A percentile compares a stretch with the other conserved stretches of the same genome.
Evolutionary conservation across 208 protist genomes (phyloP).

Genomic region (Trypanosoma cruzi): DNA sequence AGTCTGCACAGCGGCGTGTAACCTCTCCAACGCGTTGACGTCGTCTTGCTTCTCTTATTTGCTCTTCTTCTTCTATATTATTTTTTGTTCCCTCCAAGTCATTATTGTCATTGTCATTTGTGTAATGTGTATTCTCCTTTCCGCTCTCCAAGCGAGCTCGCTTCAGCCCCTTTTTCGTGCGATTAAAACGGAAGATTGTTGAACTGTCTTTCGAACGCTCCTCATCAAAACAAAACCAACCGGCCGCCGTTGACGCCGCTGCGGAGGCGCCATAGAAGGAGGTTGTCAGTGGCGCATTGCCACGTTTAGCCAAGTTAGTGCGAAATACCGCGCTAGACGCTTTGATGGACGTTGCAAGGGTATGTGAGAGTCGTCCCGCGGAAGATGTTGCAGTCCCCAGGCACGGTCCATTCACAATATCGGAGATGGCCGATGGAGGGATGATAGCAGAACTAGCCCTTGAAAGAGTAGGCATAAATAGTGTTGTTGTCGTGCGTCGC

Average conservation of each 20-base stretch:
- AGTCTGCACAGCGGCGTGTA: slow-evolving; percentile 14
- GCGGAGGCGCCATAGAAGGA: slow-evolving; percentile 85
- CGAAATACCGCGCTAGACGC: slow-evolving; percentile 61
- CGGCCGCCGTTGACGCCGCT: slow-evolving; percentile 71
- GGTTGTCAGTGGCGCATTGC: slow-evolving; percentile 67
- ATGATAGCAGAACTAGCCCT: slow-evolving; percentile 88
- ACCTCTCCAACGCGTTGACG: slow-evolving; percentile 27
- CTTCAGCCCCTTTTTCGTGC: slow-evolving; percentile 24
- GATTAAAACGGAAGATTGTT: slow-evolving; percentile 82
- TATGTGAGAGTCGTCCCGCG: slow-evolving; percentile 42
- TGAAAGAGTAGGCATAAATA: slow-evolving; percentile 79
- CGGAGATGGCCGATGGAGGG: slow-evolving; percentile 57
- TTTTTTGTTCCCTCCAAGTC: no score
- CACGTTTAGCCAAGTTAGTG: slow-evolving; percentile 65
- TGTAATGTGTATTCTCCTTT: not conserved
- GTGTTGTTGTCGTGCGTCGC: slow-evolving; percentile 36
- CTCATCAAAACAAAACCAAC: slow-evolving; percentile 55
- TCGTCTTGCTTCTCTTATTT: slow-evolving; percentile 1
- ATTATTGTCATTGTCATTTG: no score
- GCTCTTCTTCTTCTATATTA: slow-evolving; percentile 14
- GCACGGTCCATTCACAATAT: slow-evolving; percentile 38
- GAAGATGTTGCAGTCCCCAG: slow-evolving; percentile 20
- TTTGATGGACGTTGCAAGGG: slow-evolving; percentile 81
- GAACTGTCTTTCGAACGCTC: slow-evolving; percentile 58
- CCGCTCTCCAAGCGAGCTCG: not conserved